Conservation (phyloP, 2,329 filamentous ascomycete species). For the Ceratocystiopsis minuta region DNA sequence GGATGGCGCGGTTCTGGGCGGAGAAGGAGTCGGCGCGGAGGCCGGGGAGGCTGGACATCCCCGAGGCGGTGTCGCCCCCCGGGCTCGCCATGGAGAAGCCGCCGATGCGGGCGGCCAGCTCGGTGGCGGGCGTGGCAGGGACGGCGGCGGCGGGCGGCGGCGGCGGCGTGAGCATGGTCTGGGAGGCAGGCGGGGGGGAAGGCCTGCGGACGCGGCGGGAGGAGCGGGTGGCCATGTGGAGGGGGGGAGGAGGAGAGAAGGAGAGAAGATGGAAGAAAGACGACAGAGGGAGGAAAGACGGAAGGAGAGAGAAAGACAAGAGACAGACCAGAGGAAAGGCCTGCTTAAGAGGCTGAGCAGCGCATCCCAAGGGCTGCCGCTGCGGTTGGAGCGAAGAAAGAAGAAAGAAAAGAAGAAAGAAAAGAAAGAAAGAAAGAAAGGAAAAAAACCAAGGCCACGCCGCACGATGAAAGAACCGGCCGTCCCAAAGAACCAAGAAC, state of each 20-base stretch:
- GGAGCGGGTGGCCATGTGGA: background rate
- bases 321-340: no score
- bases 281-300: background rate
- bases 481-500: no score
- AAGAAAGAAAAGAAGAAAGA: background rate
- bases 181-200: no score
- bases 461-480: no score
- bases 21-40: slow-evolving; percentile 2
- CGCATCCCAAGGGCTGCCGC: no score
- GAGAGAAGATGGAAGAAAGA: background rate
- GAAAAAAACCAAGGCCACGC: no score
- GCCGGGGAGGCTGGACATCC: no score
- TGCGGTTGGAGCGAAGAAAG: no score
- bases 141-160: slow-evolving; percentile 2
- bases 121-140: slow-evolving; percentile 1
- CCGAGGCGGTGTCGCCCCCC: no score
- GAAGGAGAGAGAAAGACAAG: background rate
- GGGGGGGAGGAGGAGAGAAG: background rate
- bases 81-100: slow-evolving; percentile 4
- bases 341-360: no score
- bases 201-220: background rate
- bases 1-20: slow-evolving; percentile 7
- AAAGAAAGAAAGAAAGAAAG: background rate
- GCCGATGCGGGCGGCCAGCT: slow-evolving; percentile 5
- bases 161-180: slow-evolving; percentile 5